Base-by-base conservation (phyloP, 768 basidiomycete species). In the Termitomyces heimii region DNA sequence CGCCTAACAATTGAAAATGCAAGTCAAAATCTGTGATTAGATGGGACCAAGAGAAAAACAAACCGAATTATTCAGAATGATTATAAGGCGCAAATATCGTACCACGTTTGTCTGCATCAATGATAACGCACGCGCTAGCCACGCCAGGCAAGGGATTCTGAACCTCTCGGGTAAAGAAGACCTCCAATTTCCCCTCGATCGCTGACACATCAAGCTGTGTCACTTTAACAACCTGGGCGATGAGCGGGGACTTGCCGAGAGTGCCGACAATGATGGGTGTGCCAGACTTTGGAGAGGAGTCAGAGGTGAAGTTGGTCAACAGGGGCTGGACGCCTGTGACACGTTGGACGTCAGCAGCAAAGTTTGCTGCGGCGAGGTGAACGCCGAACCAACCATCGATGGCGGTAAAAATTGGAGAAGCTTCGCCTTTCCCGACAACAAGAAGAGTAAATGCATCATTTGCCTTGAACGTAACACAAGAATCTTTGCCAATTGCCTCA, bases 41-140 rank as follows among this genome's bases (percentile, higher is more conserved):
- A n/a, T 7, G 4, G n/a, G 55, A 29, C 24, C 39, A 43, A 20
- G 45, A 50, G 16, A 22, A 35, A 34, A 26, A 59, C 62, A 49
- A 43, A 80, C 86, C 86, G 65, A 87, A 82, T 64, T 87, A 85
- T 65, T 88, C 85, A 10, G 82, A 83, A 55, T 84, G 80, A 63
- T 86, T 84, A 63, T 88, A 87, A 34, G 88, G 62, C 2, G 77
- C 83, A 63, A 76, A 88, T 34, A 88, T 84, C 0, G 84, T 83
- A 9, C 86, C 87, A 43, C 87, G 73, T 67, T 86, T 84, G 67
- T 89, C 87, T 1, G 83, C 75, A 12, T 87, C 87, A 59, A 85
- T 76, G 51, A 90, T 80, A 40, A 89, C 81, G 68, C 87, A 84
- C 31, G 83, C 87, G 53, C 77, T 78, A 26, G 73, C 68, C 22